Evolutionary conservation across 331 rosid species (phyloP), one percentile per base, ranked within the genome.

Genomic region (Malus hybrid): DNA sequence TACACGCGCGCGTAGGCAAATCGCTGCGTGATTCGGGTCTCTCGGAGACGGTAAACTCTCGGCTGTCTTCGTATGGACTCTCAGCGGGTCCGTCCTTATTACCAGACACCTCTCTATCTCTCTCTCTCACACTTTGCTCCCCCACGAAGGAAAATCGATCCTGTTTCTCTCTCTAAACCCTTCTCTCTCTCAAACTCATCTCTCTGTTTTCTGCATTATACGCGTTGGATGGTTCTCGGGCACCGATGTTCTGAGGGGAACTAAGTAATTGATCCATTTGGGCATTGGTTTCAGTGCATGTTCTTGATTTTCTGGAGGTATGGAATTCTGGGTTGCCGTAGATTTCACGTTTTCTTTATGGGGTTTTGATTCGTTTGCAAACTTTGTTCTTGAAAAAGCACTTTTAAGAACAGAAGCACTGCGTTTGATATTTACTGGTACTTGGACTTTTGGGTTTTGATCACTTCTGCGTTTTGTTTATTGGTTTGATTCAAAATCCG

Each of bases 91-190:
- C 46, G 79, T 74, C 66, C 76, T 52, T 39, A 9, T 39, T 39
- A 9, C 46, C 46, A 39, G 12, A 39, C 46, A 39, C 46, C 62
- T 19, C 11, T 28, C 55, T 22, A 22, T 48, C 19, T 48, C 52
- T 36, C 14, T 44, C 29, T 46, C 69, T 16, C 63, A 4, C 78
- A 83, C 90, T 79, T 89, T 89, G 97, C 90, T 87, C 86, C 69
- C 82, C 75, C 87, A 52, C 62, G 77, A 87, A 85, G 97, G 77
- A 85, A 87, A 73, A 56, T 86, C 77, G 88, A 79, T 86, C 80
- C 90, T 80, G 39, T 73, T 80, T 76, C 68, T 73, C 76, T 36
- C 34, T 54, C 64, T 64, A 42, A 12, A 33, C 71, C 73, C 15
- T 5, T 55, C 39, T 36, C 33, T 28, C 69, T 31, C 80, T 31